Evolutionary conservation across 352 stramenopile species (phyloP).

Genomic region (Phytopythium cucurbitacearum): DNA sequence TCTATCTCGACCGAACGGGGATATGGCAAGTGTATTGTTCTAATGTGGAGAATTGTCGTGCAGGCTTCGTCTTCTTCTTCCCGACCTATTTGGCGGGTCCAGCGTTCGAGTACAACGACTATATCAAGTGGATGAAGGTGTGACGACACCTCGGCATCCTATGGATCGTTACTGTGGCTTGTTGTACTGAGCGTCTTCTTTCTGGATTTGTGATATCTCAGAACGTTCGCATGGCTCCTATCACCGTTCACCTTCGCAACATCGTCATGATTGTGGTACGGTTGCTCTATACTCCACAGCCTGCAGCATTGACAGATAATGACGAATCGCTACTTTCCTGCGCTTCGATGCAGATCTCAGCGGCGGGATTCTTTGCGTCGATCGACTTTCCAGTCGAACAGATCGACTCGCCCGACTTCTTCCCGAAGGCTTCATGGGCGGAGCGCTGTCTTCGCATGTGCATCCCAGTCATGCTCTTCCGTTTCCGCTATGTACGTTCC

Average conservation of each 20-base stretch:
- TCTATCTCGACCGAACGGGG: background rate
- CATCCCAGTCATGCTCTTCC: constrained; percentile 71
- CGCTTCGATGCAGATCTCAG: constrained; percentile 39
- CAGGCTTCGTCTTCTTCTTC: constrained; percentile 87
- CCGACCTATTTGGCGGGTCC: constrained; percentile 82
- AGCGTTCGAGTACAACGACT: constrained; percentile 85
- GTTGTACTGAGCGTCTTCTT: background rate
- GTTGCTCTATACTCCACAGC: background rate
- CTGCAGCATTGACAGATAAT: too few relatives aligned
- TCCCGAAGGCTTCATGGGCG: constrained; percentile 47
- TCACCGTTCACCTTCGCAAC: constrained; percentile 66
- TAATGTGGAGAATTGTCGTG: background rate
- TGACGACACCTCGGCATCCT: background rate
- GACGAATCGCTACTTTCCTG: background rate
- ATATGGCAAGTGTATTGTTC: background rate
- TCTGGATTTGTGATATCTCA: constrained; percentile 7
- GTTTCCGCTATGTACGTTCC: constrained; percentile 74
- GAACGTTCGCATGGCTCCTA: constrained; percentile 56
- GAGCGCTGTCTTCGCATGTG: constrained; percentile 71
- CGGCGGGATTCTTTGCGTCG: constrained; percentile 64
- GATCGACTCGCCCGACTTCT: constrained; percentile 79
- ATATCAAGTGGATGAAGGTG: constrained; percentile 77
- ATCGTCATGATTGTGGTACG: constrained; percentile 70
- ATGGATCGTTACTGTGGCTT: background rate
- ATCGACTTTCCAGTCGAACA: constrained; percentile 71